Evolutionary conservation across 2,329 filamentous ascomycete genomes (phyloP).

Genomic region (Neonectria hederae): DNA sequence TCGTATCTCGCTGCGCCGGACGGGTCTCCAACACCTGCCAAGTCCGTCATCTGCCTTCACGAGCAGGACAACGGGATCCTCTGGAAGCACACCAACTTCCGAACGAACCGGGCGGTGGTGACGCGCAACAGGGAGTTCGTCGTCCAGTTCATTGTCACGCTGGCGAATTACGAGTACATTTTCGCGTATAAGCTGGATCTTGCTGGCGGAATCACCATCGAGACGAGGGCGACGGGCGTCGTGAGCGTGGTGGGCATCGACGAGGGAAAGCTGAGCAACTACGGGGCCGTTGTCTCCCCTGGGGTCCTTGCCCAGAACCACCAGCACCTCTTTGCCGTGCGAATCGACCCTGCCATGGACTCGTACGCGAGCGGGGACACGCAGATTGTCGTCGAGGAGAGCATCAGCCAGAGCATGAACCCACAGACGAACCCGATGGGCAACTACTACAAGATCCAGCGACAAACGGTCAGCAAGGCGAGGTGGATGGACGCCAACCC

Average conservation of each 20-base stretch:
- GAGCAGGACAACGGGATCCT: conserved; percentile 76
- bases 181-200: conserved; percentile 67
- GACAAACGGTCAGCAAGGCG: conserved; percentile 56
- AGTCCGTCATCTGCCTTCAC: conserved; percentile 73
- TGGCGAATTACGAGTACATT: conserved; percentile 75
- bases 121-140: conserved; percentile 70
- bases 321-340: conserved; percentile 73
- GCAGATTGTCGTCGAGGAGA: conserved; percentile 57
- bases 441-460: conserved; percentile 67
- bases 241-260: conserved; percentile 69
- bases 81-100: conserved; percentile 77
- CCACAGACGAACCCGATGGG: conserved; percentile 67
- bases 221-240: conserved; percentile 73
- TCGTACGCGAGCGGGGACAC: conserved; percentile 56
- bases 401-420: conserved; percentile 49
- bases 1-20: conserved; percentile 61
- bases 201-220: conserved; percentile 67
- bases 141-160: conserved; percentile 74
- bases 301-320: conserved; percentile 75
- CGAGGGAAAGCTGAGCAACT: conserved; percentile 59
- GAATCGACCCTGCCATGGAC: conserved; percentile 73
- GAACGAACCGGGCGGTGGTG: conserved; percentile 70
- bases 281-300: conserved; percentile 70
- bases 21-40: conserved; percentile 61
- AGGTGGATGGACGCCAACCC: conserved; percentile 64